phyloP scores from a whole-genome alignment of 1,284 basidiomycete genomes.

The Malassezia japonica region DNA sequence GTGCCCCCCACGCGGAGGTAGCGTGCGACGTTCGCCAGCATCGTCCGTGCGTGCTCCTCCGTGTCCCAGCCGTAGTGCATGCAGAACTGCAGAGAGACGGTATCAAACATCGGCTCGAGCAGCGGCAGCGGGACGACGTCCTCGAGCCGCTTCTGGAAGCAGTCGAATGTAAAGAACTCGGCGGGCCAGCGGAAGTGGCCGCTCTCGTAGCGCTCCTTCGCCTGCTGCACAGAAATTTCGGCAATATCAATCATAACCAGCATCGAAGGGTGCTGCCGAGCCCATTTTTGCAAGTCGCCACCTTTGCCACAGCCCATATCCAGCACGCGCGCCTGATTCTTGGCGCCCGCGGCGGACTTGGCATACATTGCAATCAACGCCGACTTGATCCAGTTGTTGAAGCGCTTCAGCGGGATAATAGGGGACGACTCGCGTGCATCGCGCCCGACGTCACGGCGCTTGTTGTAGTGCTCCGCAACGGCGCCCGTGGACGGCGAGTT shows the following conservation, averaged over 20 bases:
- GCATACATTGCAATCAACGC: conserved; percentile 25
- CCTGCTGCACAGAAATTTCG: conserved; percentile 78
- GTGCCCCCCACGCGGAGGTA: conserved; percentile 72
- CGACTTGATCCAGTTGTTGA: conserved; percentile 74
- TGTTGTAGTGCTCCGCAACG: conserved; percentile 56
- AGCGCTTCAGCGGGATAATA: conserved; percentile 89
- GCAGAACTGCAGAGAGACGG: conserved; percentile 96
- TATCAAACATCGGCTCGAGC: conserved; percentile 65
- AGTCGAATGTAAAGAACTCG: conserved; percentile 76
- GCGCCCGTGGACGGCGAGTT: conserved; percentile 8
- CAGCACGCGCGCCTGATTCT: conserved; percentile 62
- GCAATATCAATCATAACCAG: conserved; percentile 85
- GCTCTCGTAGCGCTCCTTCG: conserved; percentile 58
- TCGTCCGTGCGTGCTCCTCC: conserved; percentile 70
- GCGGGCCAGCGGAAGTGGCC: conserved; percentile 60
- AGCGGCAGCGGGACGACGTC: conserved; percentile 60
- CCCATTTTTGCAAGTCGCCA: conserved; percentile 93
- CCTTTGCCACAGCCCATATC: conserved; percentile 98
- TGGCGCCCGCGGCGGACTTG: conserved; percentile 14
- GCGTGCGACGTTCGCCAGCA: conserved; percentile 81
- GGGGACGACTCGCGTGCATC: conserved; percentile 76
- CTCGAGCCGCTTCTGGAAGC: conserved; percentile 64
- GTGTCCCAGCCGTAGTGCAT: conserved; percentile 99
- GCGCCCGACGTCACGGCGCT: conserved; percentile 78
- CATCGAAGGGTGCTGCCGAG: conserved; percentile 69